Evolutionary conservation across 495 filamentous ascomycete species (phyloP), one percentile per base, ranked within the genome.

Genomic region (Daldinia caldariorum): DNA sequence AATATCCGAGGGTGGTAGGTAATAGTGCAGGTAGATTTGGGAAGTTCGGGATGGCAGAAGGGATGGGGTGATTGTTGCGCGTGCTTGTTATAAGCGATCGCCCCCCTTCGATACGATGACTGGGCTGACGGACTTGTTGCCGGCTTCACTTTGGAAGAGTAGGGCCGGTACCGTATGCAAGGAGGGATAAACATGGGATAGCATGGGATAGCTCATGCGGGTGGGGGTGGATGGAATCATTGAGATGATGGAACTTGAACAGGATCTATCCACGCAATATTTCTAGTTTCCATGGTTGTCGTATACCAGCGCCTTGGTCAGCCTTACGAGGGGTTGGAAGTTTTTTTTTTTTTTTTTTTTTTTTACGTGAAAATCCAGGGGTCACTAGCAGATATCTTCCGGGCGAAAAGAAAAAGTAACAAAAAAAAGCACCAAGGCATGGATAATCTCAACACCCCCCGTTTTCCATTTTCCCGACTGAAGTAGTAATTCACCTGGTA

Each of bases 221-320:
- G 65, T 68, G 65, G 70, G 61, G 70, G 26, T 26, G 26, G 64
- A 57, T 61, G 61, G 65, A 26, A 26, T 26, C 26, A 26, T 3
- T 26, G 26, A 26, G 26, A 72, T 60, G 41, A 64, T 68, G 65
- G 62, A 58, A 69, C 51, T 26, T 8, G 9, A 49, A 49, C 62
- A 62, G 57, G 53, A 62, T 66, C 62, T 20, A 22, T 55, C 38
- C 50, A 50, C 29, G 45, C 58, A 55, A 34, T 45, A 32, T 63
- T 45, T 61, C 50, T 43, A 54, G 35, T 59, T 59, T 58, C 54
- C 56, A 65, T 61, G 69, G 64, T 61, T 43, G 55, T 60, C 69
- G 58, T 59, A 67, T 71, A 71, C 70, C 64, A 61, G 62, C 50
- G 45, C 61, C 49, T 72, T 72, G 65, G 70, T 72, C 70, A 72